phyloP scores from a whole-genome alignment of 306 rosid species.

The Fragaria ananassa region DNA sequence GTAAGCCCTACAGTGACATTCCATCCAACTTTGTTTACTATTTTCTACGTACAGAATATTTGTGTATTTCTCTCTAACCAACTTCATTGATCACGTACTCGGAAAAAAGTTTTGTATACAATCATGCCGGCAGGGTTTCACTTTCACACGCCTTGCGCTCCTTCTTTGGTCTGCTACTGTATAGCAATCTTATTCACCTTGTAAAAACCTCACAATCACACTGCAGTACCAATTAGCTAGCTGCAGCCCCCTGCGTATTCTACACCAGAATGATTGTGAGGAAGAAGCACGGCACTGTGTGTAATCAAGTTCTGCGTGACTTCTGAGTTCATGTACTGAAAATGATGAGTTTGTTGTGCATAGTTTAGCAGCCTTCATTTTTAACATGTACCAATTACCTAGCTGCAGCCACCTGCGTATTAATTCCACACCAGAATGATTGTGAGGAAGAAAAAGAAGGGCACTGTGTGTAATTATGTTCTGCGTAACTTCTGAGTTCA shows the following conservation, averaged over 20 bases:
- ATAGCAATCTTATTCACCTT: conserved; percentile 6
- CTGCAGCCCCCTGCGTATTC: neutral
- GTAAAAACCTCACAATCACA: conserved; percentile 7
- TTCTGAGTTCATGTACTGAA: neutral
- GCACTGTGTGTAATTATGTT: neutral
- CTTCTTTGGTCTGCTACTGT: conserved; percentile 21
- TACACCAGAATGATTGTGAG: neutral
- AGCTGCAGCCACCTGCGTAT: neutral
- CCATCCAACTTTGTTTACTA: conserved; percentile 52
- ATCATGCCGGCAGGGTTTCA: conserved; percentile 40
- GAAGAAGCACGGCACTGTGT: neutral
- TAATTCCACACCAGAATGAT: neutral
- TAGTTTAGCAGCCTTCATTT: too few relatives aligned
- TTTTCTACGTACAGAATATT: conserved; percentile 68
- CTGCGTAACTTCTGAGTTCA: neutral
- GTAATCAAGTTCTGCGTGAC: neutral
- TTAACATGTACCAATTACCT: neutral
- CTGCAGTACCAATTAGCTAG: neutral
- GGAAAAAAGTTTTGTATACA: neutral
- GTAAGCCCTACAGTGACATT: conserved; percentile 81
- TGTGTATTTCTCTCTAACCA: conserved; percentile 48
- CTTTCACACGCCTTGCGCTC: conserved; percentile 34
- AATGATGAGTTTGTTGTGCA: neutral
- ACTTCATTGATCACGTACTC: conserved; percentile 36
- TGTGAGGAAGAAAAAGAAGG: neutral